Evolutionary conservation across 345 rosid genomes (phyloP).

Genomic region (Barbarea vulgaris): DNA sequence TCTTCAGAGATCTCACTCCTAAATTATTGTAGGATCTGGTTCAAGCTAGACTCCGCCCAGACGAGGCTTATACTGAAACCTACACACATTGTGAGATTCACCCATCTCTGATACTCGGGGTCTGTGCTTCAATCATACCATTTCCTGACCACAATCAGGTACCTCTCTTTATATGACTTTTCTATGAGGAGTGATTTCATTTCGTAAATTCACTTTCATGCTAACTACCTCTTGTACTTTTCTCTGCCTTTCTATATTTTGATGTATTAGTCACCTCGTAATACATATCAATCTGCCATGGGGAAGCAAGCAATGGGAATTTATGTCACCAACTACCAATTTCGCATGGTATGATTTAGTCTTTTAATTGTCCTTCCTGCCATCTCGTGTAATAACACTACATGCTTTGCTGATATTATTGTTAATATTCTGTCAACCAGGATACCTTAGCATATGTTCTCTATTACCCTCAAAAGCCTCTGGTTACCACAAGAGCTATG

Average conservation of each 20-base stretch:
- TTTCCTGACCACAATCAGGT: slow-evolving; percentile 99
- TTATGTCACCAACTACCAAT: slow-evolving; percentile 96
- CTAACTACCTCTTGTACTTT: slow-evolving; percentile 1
- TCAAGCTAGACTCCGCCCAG: slow-evolving; percentile 73
- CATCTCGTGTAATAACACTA: background rate
- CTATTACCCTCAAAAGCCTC: slow-evolving; percentile 97
- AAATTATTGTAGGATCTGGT: slow-evolving; percentile 73
- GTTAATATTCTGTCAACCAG: slow-evolving; percentile 42
- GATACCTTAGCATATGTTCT: slow-evolving; percentile 97
- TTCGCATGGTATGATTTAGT: slow-evolving; percentile 73
- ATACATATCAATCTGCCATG: slow-evolving; percentile 98
- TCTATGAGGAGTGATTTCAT: background rate
- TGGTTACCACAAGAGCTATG: slow-evolving; percentile 98
- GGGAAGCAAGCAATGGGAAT: slow-evolving; percentile 99
- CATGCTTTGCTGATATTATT: background rate
- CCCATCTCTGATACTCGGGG: slow-evolving; percentile 94
- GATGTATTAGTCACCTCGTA: slow-evolving; percentile 84
- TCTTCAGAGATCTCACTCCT: slow-evolving; percentile 18
- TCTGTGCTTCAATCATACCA: slow-evolving; percentile 98
- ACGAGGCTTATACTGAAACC: slow-evolving; percentile 81
- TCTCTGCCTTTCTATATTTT: slow-evolving; percentile 13
- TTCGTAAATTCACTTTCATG: slow-evolving; percentile 15
- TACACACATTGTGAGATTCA: slow-evolving; percentile 99
- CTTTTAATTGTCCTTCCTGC: background rate
- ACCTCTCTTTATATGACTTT: slow-evolving; percentile 23